A percentile compares a stretch with the other conserved stretches of the same genome.
phyloP scores from a whole-genome alignment of 768 basidiomycete genomes.

The Dacryopinax spathularia region DNA sequence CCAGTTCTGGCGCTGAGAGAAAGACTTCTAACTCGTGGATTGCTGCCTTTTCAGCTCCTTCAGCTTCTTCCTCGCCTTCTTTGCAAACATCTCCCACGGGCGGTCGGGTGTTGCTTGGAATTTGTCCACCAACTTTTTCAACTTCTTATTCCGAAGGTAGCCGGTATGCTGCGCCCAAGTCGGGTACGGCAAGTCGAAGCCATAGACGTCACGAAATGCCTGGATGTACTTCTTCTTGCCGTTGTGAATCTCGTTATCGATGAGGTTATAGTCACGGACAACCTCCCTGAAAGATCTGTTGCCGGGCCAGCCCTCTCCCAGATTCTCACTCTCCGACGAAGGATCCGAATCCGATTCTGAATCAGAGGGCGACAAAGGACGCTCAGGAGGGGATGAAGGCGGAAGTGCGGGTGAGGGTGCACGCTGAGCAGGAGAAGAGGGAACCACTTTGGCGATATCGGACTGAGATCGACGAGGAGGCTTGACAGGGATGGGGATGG shows the following conservation, averaged over 20 bases:
- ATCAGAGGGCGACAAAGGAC: background rate
- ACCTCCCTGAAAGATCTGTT: background rate
- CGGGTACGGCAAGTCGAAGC: background rate
- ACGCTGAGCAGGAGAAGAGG: no score
- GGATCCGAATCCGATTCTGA: background rate
- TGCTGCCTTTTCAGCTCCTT: no score
- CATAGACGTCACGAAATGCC: background rate
- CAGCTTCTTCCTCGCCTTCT: background rate
- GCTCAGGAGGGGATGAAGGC: background rate
- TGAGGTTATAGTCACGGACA: background rate
- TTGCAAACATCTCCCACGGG: background rate
- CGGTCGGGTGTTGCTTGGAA: background rate
- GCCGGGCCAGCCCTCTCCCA: background rate
- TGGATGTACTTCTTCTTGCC: background rate
- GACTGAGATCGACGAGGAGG: no score
- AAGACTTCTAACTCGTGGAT: background rate
- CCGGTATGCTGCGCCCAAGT: background rate
- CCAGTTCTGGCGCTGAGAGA: no score
- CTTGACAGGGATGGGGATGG: no score
- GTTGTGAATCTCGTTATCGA: background rate
- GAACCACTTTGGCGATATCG: no score
- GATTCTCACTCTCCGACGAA: background rate
- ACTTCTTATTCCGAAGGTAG: background rate
- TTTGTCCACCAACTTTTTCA: background rate
- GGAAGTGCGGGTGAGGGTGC: no score